Percentiles rank a stretch among this genome's conserved stretches.
These are phyloP conservation scores for Prinsepia uniflora DNA, from an alignment of 306 rosid species.

Conservation along the genomic window DNA sequence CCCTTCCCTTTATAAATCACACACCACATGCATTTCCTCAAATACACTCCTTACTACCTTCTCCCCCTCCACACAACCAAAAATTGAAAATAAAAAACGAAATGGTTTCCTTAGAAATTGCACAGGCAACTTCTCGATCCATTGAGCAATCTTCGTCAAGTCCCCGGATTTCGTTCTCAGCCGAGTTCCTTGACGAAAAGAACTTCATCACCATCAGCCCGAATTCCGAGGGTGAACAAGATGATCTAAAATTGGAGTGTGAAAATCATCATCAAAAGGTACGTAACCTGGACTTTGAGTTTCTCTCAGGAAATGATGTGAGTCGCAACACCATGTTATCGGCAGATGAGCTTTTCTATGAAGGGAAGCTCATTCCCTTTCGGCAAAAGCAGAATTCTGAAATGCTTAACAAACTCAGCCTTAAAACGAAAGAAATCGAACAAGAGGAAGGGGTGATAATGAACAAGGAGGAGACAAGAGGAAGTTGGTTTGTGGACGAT, in stretches of 20 bases:
- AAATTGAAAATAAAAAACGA: conserved; percentile 8
- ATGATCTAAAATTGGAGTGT: conserved; percentile 26
- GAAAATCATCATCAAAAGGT: conserved; percentile 32
- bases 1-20: conserved; percentile 46
- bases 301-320: conserved; percentile 58
- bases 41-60: conserved; percentile 20
- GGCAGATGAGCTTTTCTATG: conserved; percentile 98
- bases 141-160: conserved; percentile 49
- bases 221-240: conserved; percentile 37
- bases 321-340: conserved; percentile 52
- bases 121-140: conserved; percentile 40
- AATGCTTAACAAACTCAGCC: conserved; percentile 66
- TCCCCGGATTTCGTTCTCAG: conserved; percentile 92
- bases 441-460: conserved; percentile 31
- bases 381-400: conserved; percentile 85
- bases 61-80: background rate
- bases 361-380: conserved; percentile 91
- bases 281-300: conserved; percentile 73
- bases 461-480: conserved; percentile 56
- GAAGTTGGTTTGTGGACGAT: conserved; percentile 89
- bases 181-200: conserved; percentile 80
- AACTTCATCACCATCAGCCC: conserved; percentile 87
- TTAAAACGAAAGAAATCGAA: conserved; percentile 43
- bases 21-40: conserved; percentile 45
- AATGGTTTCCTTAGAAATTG: conserved; percentile 61